A percentile compares a stretch with the other conserved stretches of the same genome.
These are phyloP conservation scores for Boletus eberwhitei DNA, from an alignment of 768 basidiomycete genomes.

Conservation along the genomic window DNA sequence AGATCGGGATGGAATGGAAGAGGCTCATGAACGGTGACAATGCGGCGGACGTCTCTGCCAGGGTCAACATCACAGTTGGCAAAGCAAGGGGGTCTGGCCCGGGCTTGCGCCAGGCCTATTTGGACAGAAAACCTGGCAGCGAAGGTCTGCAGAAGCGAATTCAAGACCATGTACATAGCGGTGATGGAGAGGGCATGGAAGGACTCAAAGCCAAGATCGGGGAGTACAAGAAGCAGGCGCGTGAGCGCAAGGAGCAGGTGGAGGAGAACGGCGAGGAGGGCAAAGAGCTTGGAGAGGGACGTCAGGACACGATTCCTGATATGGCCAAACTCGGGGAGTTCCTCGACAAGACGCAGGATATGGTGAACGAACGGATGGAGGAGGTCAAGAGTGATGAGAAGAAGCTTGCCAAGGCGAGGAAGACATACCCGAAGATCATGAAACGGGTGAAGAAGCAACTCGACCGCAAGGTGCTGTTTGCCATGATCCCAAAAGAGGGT, in stretches of 20 bases:
- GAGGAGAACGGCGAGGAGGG: background rate
- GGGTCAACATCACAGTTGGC: background rate
- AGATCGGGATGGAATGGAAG: conserved; percentile 22
- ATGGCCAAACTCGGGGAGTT: conserved; percentile 10
- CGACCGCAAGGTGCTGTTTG: conserved; percentile 2
- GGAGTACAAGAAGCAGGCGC: background rate
- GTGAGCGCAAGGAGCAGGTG: background rate
- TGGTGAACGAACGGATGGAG: conserved; percentile 13
- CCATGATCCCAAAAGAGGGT: conserved; percentile 10
- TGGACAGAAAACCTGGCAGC: background rate
- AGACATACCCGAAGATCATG: conserved; percentile 12
- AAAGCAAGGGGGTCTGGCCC: background rate
- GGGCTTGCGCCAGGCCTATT: background rate
- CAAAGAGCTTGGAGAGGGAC: background rate
- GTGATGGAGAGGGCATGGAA: background rate
- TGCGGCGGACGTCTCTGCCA: background rate
- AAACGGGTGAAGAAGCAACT: conserved; percentile 9
- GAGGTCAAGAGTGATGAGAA: conserved; percentile 15
- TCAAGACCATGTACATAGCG: background rate
- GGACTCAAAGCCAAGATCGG: conserved; percentile 6
- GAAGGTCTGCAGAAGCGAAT: background rate
- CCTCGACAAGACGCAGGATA: conserved; percentile 20
- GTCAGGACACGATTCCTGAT: background rate
- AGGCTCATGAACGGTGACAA: conserved; percentile 4
- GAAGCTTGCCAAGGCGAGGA: conserved; percentile 18